A percentile compares a stretch with the other conserved stretches of the same genome.
phyloP scores from a whole-genome alignment of 1,284 basidiomycete species.

The Testicularia cyperi region DNA sequence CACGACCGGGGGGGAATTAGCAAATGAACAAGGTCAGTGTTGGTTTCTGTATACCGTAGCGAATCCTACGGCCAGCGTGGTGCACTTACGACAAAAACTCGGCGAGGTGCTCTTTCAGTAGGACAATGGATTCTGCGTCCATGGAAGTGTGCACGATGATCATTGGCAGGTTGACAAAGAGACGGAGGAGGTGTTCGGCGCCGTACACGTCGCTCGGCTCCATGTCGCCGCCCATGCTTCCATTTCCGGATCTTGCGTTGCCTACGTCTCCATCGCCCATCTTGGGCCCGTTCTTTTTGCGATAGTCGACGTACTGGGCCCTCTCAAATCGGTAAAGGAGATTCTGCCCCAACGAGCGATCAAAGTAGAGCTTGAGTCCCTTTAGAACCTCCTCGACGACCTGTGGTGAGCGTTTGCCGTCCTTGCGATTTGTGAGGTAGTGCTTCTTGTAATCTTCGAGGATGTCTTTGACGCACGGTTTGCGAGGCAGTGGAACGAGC shows the following conservation, averaged over 20 bases:
- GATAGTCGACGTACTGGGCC: conserved; percentile 81
- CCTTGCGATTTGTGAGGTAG: conserved; percentile 16
- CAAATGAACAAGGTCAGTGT: not conserved
- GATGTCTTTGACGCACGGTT: conserved; percentile 76
- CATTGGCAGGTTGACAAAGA: conserved; percentile 71
- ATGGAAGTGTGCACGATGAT: conserved; percentile 89
- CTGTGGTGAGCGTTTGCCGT: conserved; percentile 60
- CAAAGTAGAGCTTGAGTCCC: conserved; percentile 91
- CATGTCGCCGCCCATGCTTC: conserved; percentile 61
- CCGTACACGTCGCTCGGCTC: conserved; percentile 91
- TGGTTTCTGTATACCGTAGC: too few species aligned
- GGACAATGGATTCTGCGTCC: conserved; percentile 78
- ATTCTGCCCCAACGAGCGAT: conserved; percentile 83
- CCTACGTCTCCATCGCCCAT: conserved; percentile 40
- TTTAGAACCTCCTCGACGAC: conserved; percentile 77
- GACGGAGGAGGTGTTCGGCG: conserved; percentile 85
- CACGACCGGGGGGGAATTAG: too few species aligned
- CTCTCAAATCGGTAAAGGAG: conserved; percentile 92
- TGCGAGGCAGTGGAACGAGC: conserved; percentile 82
- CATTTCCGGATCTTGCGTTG: conserved; percentile 61
- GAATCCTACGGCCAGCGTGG: too few species aligned
- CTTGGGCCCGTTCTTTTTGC: conserved; percentile 70
- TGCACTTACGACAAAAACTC: conserved; percentile 83
- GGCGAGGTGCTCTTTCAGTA: conserved; percentile 85
- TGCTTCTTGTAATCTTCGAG: conserved; percentile 70